These are phyloP conservation scores for Quercus alba DNA, from an alignment of 306 rosid genomes.

Conservation along the genomic window DNA sequence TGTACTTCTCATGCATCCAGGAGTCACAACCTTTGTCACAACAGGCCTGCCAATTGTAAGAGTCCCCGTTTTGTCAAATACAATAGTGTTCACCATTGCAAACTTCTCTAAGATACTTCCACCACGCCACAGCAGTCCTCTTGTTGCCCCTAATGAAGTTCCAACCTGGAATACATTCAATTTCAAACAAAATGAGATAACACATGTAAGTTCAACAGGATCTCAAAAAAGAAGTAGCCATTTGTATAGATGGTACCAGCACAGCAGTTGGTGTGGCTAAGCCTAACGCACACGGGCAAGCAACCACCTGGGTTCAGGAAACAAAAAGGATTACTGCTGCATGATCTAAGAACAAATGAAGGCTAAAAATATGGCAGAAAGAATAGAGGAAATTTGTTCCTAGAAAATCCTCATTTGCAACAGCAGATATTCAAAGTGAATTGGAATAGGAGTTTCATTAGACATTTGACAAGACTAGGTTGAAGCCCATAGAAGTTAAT, in stretches of 20 bases:
- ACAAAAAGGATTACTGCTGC: constrained; percentile 9
- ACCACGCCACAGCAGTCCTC: constrained; percentile 90
- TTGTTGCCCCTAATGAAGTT: constrained; percentile 93
- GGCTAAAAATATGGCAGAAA: neutral
- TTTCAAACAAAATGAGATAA: constrained; percentile 12
- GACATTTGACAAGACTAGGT: neutral
- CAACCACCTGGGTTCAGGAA: constrained; percentile 66
- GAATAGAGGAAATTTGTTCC: neutral
- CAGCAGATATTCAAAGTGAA: neutral
- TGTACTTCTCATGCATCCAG: constrained; percentile 36
- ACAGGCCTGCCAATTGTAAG: constrained; percentile 91
- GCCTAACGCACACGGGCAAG: constrained; percentile 99
- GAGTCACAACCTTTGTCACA: constrained; percentile 67
- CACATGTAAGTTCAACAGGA: constrained; percentile 7
- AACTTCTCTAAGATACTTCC: constrained; percentile 88
- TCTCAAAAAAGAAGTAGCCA: neutral
- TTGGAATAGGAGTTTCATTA: neutral
- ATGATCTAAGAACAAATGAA: neutral
- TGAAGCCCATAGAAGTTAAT: neutral
- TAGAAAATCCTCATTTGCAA: neutral
- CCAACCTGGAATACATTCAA: constrained; percentile 64
- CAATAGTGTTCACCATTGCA: constrained; percentile 77
- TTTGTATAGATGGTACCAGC: constrained; percentile 59
- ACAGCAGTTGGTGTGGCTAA: constrained; percentile 98
- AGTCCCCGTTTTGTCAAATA: constrained; percentile 98